A percentile compares a stretch with the other conserved stretches of the same genome.
phyloP scores from a whole-genome alignment of 2,329 filamentous ascomycete species.

The Apiospora phragmitis region DNA sequence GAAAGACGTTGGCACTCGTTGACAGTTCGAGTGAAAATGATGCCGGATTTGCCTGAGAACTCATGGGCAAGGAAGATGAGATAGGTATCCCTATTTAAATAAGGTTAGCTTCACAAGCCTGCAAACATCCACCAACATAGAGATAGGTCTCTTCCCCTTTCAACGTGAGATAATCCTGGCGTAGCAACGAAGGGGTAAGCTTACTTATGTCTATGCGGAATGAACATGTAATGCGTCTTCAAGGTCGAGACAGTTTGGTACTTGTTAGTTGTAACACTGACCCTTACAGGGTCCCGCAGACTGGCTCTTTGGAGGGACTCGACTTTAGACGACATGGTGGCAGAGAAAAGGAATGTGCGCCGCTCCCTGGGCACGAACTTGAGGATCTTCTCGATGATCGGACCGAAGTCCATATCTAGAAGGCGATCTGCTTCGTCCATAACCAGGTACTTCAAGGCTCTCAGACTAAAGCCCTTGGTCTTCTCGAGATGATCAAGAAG shows the following conservation, averaged over 20 bases:
- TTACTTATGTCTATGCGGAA: constrained; percentile 77
- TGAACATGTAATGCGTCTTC: constrained; percentile 82
- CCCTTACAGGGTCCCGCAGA: constrained; percentile 78
- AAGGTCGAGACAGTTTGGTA: constrained; percentile 92
- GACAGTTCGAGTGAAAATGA: constrained; percentile 91
- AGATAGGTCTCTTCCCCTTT: background rate
- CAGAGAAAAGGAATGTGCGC: constrained; percentile 81
- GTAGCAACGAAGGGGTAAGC: background rate
- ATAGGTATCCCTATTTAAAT: constrained; percentile 64
- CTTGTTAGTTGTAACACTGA: constrained; percentile 79
- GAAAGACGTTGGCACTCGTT: constrained; percentile 86
- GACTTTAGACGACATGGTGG: constrained; percentile 87
- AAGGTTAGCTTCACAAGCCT: background rate
- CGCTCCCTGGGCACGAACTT: constrained; percentile 66
- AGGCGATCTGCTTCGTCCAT: constrained; percentile 94
- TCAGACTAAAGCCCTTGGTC: constrained; percentile 91
- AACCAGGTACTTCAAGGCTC: constrained; percentile 81
- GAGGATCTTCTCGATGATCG: constrained; percentile 75
- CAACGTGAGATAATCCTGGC: background rate
- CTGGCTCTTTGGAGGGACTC: constrained; percentile 90
- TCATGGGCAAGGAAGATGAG: constrained; percentile 86
- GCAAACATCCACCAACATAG: background rate
- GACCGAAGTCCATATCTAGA: constrained; percentile 84
- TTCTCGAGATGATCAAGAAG: constrained; percentile 92
- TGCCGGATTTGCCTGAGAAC: constrained; percentile 79